Base-by-base conservation (phyloP, 2,329 filamentous ascomycete species). In the Fusarium decemcellulare region DNA sequence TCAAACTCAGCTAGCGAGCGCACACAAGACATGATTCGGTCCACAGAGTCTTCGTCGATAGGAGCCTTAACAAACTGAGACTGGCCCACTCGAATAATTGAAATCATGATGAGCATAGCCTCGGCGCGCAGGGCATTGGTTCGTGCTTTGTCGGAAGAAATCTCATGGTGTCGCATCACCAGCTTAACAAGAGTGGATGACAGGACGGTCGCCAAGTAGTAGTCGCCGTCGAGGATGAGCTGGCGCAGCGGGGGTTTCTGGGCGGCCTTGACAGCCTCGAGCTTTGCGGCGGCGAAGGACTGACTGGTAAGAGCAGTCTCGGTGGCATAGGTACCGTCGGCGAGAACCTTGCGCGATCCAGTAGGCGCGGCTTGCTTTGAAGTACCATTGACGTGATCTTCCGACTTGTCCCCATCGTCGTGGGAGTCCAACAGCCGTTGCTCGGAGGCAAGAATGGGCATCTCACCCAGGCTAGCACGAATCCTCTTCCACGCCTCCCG, bases 81-180 rank as follows among this genome's bases (percentile, higher is more conserved):
- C 82, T 99, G 96, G 42, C 96, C 96, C 65, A 98, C 96, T 52
- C 96, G 94, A 72, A 99, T 94, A 72, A 99, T 97, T 6, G 96
- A 98, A 74, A 99, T 97, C 95, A 98, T 97, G 78, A 99, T 98
- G 56, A 99, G 88, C 96, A 99, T 99, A 46, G 96, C 96, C 81
- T 99, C 96, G 5, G 96, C 96, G 52, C 94, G 92, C 29, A 99
- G 88, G 32, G 95, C 95, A 75, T 99, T 99, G 32, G 95, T 98
- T 40, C 96, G 92, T 44, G 93, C 93, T 44, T 87, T 82, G 74
- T 98, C 95, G 27, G 92, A 85, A 2, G 95, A 98, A 64, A 98
- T 95, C 78, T 98, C 95, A 2, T 94, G 92, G 79, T 98, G 94
- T 56, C 96, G 93, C 94, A 99, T 97, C 53, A 99, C 96, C 58